Conservation (phyloP, 805 yeast species). For the Candida alai region DNA sequence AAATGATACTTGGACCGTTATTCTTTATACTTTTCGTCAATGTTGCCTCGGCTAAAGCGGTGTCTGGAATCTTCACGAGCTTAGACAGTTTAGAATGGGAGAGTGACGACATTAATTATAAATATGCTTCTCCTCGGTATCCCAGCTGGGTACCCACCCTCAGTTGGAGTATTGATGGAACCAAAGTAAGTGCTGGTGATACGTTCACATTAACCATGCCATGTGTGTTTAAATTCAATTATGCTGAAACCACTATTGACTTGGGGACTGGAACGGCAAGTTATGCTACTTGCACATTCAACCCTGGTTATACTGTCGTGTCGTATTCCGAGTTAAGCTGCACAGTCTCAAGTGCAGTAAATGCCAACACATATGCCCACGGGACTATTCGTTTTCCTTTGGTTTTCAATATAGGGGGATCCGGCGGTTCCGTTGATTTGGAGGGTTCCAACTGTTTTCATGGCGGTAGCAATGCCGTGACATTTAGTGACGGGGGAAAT, state of each 20-base stretch:
- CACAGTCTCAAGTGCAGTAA: constrained; percentile 9
- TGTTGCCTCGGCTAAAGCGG: constrained; percentile 2
- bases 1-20: no score
- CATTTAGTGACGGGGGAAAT: constrained; percentile 9
- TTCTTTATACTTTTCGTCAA: not conserved
- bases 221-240: constrained; percentile 23
- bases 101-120: constrained; percentile 8
- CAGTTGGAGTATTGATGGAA: constrained; percentile 18
- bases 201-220: constrained; percentile 24
- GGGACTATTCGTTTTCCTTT: constrained; percentile 15
- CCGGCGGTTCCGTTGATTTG: constrained; percentile 11
- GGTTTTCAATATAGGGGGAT: constrained; percentile 15
- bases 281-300: constrained; percentile 22
- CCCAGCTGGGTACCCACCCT: constrained; percentile 19
- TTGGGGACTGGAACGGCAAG: constrained; percentile 11
- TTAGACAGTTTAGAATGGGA: constrained; percentile 12
- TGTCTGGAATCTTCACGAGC: constrained; percentile 16
- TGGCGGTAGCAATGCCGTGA: constrained; percentile 15
- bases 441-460: constrained; percentile 11
- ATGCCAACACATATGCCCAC: constrained; percentile 4
- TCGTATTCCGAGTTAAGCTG: constrained; percentile 13
- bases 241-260: constrained; percentile 10
- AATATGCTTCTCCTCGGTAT: constrained; percentile 3
- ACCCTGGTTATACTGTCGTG: constrained; percentile 15
- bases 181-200: constrained; percentile 19